These are phyloP conservation scores for Scheffersomyces spartinae DNA, from an alignment of 805 yeast genomes.

Conservation along the genomic window DNA sequence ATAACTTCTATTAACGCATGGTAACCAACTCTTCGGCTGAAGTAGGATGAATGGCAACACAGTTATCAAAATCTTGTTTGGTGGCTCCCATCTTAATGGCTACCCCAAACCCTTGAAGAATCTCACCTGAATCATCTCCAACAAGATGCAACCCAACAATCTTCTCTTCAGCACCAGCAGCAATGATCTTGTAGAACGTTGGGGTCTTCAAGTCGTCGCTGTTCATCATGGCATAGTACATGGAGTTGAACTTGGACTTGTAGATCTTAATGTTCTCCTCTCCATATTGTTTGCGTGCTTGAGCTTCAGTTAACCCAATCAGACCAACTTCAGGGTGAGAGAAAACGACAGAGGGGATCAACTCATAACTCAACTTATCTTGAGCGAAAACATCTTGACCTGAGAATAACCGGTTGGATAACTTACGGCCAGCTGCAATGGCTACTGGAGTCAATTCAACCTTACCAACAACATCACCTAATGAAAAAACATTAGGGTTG, in stretches of 20 bases:
- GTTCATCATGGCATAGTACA: conserved; percentile 82
- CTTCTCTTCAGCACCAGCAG: conserved; percentile 74
- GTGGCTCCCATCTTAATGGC: conserved; percentile 99
- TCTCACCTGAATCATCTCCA: conserved; percentile 87
- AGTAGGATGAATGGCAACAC: conserved; percentile 98
- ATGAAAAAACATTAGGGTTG: conserved; percentile 59
- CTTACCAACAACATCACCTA: conserved; percentile 92
- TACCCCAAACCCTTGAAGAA: conserved; percentile 96
- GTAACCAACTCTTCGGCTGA: conserved; percentile 97
- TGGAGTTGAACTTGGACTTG: conserved; percentile 73
- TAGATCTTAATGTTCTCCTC: conserved; percentile 70
- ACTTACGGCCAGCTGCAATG: conserved; percentile 93
- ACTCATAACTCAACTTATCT: conserved; percentile 74
- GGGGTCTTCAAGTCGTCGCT: conserved; percentile 62
- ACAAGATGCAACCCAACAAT: conserved; percentile 92
- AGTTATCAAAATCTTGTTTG: conserved; percentile 84
- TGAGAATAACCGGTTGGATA: conserved; percentile 77
- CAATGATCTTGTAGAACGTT: conserved; percentile 74
- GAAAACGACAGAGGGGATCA: conserved; percentile 93
- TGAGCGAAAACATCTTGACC: conserved; percentile 62
- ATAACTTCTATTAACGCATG: conserved; percentile 22
- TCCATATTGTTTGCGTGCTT: conserved; percentile 73
- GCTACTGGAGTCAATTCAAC: conserved; percentile 97
- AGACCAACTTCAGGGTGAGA: conserved; percentile 97
- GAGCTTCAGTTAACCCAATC: conserved; percentile 73